Percentiles rank a stretch among this genome's conserved stretches.
phyloP scores from a whole-genome alignment of 768 basidiomycete genomes.

The Boletus barrowsii region DNA sequence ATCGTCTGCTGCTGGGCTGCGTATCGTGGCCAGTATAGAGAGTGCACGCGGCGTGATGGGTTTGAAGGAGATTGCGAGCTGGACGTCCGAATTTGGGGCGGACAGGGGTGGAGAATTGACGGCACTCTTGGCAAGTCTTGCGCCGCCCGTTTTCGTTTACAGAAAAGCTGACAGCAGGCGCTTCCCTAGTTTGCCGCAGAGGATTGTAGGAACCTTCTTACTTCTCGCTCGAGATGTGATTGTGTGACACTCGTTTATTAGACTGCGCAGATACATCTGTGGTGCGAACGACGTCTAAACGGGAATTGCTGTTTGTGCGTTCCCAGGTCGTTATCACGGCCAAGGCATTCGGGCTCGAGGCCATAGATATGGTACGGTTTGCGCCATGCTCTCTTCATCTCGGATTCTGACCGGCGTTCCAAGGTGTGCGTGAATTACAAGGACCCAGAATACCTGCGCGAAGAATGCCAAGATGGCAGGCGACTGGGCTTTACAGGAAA shows the following conservation, averaged over 20 bases:
- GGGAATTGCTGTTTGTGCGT: slow-evolving; percentile 80
- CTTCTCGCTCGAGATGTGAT: background rate
- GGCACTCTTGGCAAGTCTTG: slow-evolving; percentile 51
- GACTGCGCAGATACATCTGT: slow-evolving; percentile 90
- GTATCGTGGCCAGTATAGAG: slow-evolving; percentile 80
- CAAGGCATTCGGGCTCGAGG: slow-evolving; percentile 77
- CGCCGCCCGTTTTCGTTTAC: background rate
- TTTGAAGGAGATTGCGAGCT: slow-evolving; percentile 66
- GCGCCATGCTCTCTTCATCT: background rate
- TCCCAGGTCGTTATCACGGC: slow-evolving; percentile 80
- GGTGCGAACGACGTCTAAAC: slow-evolving; percentile 67
- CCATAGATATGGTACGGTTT: slow-evolving; percentile 81
- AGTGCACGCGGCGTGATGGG: slow-evolving; percentile 72
- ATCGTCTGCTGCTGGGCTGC: slow-evolving; percentile 38
- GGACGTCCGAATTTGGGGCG: slow-evolving; percentile 50
- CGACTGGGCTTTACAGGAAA: slow-evolving; percentile 91
- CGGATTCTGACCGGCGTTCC: background rate
- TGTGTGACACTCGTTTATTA: slow-evolving; percentile 29
- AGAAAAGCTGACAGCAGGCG: background rate
- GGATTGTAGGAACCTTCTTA: slow-evolving; percentile 59
- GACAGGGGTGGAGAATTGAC: slow-evolving; percentile 51
- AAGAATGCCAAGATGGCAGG: slow-evolving; percentile 78
- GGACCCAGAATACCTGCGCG: slow-evolving; percentile 57
- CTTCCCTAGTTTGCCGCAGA: slow-evolving; percentile 82
- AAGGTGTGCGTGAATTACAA: slow-evolving; percentile 90